These are phyloP conservation scores for Chaetomium globosum DNA, from an alignment of 2,329 filamentous ascomycete genomes.

Conservation along the genomic window DNA sequence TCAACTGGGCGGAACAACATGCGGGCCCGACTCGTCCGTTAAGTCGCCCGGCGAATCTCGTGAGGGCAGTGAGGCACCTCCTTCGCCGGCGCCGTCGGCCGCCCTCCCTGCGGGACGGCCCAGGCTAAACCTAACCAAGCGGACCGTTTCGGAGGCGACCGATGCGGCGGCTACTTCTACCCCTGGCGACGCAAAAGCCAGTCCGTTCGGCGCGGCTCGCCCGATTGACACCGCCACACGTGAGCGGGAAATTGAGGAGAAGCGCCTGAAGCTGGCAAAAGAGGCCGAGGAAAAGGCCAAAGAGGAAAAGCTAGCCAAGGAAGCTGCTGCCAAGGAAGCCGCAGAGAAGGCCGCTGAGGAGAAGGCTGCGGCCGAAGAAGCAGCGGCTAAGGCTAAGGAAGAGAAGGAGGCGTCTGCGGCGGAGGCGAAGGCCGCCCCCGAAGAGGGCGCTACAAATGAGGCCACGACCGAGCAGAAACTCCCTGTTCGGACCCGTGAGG, in stretches of 20 bases:
- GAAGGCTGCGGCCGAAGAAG: conserved; percentile 60
- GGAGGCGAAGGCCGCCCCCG: conserved; percentile 37
- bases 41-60: conserved; percentile 69
- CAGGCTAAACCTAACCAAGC: conserved; percentile 84
- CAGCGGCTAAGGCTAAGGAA: conserved; percentile 49
- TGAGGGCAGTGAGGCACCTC: conserved; percentile 74
- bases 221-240: conserved; percentile 91
- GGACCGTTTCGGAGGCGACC: conserved; percentile 77
- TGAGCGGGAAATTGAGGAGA: conserved; percentile 89
- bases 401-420: conserved; percentile 37
- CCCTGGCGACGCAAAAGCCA: conserved; percentile 69
- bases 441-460: conserved; percentile 38
- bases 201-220: conserved; percentile 88
- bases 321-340: conserved; percentile 56
- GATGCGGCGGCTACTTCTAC: conserved; percentile 54
- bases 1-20: conserved; percentile 91
- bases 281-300: conserved; percentile 85
- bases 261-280: conserved; percentile 80
- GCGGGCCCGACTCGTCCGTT: conserved; percentile 72
- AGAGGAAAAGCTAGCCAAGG: conserved; percentile 70
- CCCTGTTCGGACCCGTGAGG: conserved; percentile 45
- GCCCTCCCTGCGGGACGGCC: conserved; percentile 66
- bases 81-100: conserved; percentile 63
- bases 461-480: conserved; percentile 54
- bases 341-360: conserved; percentile 43